Evolutionary conservation across 768 basidiomycete species (phyloP).

Genomic region (Boletus rubescentipes): DNA sequence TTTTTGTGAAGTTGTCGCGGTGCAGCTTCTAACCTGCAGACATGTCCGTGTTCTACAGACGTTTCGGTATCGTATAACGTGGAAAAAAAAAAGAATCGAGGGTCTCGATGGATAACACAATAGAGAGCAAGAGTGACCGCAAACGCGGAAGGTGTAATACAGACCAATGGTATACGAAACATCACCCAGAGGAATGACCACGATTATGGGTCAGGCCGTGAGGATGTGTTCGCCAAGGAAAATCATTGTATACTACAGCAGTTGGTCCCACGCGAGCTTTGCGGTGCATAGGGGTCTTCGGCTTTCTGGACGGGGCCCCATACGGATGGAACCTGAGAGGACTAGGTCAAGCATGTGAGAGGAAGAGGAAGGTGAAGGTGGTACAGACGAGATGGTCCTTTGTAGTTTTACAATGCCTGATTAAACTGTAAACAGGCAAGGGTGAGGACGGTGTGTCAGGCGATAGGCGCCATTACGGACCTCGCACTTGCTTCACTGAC

Average conservation of each 20-base stretch:
- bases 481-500: conserved; percentile 72
- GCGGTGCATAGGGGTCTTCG: conserved; percentile 90
- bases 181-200: not conserved
- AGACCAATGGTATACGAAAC: conserved; percentile 11
- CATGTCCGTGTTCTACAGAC: not conserved
- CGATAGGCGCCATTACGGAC: conserved; percentile 37
- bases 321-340: conserved; percentile 80
- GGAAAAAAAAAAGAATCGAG: not conserved
- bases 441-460: conserved; percentile 5
- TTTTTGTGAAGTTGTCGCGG: not conserved
- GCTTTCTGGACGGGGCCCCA: conserved; percentile 94
- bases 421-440: conserved; percentile 47
- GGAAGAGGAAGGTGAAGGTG: not conserved
- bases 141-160: conserved; percentile 15
- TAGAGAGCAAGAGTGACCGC: conserved; percentile 5
- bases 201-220: conserved; percentile 1
- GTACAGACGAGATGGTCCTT: conserved; percentile 62
- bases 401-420: conserved; percentile 72
- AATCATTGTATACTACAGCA: conserved; percentile 64
- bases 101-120: conserved; percentile 10
- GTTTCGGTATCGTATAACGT: conserved; percentile 12
- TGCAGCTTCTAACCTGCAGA: not conserved
- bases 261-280: conserved; percentile 44
- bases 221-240: not conserved
- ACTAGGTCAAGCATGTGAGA: not conserved